Evolutionary conservation across 305 asterid genomes (phyloP), one percentile per base, ranked within the genome.

Genomic region (Fraxinus albicans): DNA sequence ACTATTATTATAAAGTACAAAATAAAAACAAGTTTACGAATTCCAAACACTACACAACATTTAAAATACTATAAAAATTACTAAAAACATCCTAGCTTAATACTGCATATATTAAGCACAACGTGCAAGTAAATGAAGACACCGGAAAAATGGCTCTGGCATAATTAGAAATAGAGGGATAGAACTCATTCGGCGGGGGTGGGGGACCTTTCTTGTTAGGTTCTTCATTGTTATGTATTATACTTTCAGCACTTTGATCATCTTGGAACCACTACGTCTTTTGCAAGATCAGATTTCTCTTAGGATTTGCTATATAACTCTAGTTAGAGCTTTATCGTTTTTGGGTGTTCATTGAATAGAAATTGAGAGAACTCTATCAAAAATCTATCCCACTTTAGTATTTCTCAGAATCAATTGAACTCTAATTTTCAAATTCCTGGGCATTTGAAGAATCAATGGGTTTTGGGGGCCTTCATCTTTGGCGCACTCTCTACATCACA

Each of bases 1-100:
- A 82, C 67, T 47, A 82, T 34, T 50, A 80, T 12, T 69, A 69
- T 23, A 19, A 47, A 78, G 76, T 53, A 53, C 25, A 53, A n/a
- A 53, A 53, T 53, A 79, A 55, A 83, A 80, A 82, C 35, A 47
- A 67, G 78, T 60, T 9, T 21, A 83, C 73, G 77, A 53, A 67
- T 77, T 74, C 74, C 83, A 76, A 73, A 81, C 65, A 17, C 60
- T 17, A 17, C 25, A 53, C 65, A n/a, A 44, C 74, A 73, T 82
- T 82, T 78, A 70, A 13, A 27, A 0, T 5, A 29, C n/a, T 69
- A 69, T 4, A 67, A 9, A 23, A 67, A 27, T 69, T 69, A 69
- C 40, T 10, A 27, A 69, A 69, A 12, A 1, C 2, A 27, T 29
- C 40, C 35, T 10, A 31, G 40, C 35, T 29, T 29, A 69, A 31